Evolutionary conservation across 225 moss, liverwort and hornwort genomes (phyloP).

Genomic region (Straminergon stramineum): DNA sequence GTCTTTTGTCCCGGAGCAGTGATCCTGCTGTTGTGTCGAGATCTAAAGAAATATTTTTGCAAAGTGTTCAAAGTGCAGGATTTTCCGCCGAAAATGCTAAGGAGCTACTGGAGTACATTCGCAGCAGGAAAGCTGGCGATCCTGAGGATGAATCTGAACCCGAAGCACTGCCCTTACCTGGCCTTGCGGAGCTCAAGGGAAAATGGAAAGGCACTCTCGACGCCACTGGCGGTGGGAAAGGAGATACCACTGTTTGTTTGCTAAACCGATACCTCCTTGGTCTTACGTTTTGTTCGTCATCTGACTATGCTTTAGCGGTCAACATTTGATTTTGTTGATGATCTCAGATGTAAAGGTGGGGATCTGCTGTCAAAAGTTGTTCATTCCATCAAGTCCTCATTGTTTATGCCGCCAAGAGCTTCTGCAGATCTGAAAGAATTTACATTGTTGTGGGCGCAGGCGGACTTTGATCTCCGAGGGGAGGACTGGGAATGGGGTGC

Average conservation of each 20-base stretch:
- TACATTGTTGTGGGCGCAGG: slow-evolving; percentile 38
- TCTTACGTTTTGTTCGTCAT: not conserved
- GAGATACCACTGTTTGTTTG: slow-evolving; percentile 78
- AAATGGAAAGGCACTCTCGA: slow-evolving; percentile 92
- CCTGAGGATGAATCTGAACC: slow-evolving; percentile 64
- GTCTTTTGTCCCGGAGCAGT: slow-evolving; percentile 90
- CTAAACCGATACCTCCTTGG: not conserved
- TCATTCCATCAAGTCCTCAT: not conserved
- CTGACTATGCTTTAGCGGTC: not conserved
- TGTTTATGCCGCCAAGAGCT: not conserved
- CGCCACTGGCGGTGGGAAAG: slow-evolving; percentile 96
- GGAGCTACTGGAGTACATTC: slow-evolving; percentile 77
- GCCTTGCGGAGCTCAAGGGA: slow-evolving; percentile 94
- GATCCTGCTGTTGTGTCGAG: slow-evolving; percentile 94
- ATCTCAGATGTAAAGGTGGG: not conserved
- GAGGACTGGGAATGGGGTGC: slow-evolving; percentile 99
- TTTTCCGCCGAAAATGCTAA: slow-evolving; percentile 76
- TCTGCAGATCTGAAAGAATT: not conserved
- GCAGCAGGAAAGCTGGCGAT: slow-evolving; percentile 46
- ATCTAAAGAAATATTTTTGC: slow-evolving; percentile 95
- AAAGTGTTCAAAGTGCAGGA: slow-evolving; percentile 72
- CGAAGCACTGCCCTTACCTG: slow-evolving; percentile 82
- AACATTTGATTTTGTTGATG: not conserved
- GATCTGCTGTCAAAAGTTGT: not conserved
- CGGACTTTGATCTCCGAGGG: slow-evolving; percentile 94